phyloP scores from a whole-genome alignment of 2,329 filamentous ascomycete species.

The Diatrype stigma region DNA sequence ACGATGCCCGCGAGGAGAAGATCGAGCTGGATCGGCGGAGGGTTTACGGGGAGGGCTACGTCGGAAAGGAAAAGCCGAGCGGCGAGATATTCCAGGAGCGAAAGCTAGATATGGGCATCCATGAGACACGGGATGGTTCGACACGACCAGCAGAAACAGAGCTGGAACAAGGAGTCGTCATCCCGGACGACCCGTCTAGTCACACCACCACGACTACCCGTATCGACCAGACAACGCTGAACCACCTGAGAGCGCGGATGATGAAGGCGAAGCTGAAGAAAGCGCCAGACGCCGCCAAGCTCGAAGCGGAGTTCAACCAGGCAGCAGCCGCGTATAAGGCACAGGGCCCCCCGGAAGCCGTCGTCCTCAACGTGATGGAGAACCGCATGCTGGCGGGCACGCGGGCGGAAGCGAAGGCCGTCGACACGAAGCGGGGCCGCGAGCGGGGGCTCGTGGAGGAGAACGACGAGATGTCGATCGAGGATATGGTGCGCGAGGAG shows the following conservation, averaged over 20 bases:
- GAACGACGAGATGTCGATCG: conserved; percentile 92
- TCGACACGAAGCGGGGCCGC: conserved; percentile 75
- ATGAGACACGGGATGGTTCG: conserved; percentile 28
- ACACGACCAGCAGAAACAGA: conserved; percentile 28
- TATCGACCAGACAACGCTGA: conserved; percentile 76
- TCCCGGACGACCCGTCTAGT: conserved; percentile 50
- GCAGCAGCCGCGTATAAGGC: conserved; percentile 59
- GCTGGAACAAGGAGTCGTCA: conserved; percentile 51
- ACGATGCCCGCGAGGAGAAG: conserved; percentile 89
- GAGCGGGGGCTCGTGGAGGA: conserved; percentile 83
- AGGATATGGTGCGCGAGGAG: conserved; percentile 96
- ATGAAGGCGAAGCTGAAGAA: conserved; percentile 91
- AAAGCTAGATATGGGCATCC: conserved; percentile 51
- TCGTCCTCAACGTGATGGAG: conserved; percentile 84
- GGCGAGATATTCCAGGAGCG: conserved; percentile 83
- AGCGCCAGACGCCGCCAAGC: conserved; percentile 66
- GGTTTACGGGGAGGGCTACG: conserved; percentile 80
- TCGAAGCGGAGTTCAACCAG: conserved; percentile 80
- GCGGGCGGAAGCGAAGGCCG: conserved; percentile 67
- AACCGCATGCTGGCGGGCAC: conserved; percentile 79
- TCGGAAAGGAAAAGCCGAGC: conserved; percentile 79
- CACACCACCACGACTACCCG: conserved; percentile 37
- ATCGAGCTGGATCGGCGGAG: conserved; percentile 80
- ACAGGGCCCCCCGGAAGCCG: conserved; percentile 60
- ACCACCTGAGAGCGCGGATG: conserved; percentile 86